phyloP scores from a whole-genome alignment of 495 filamentous ascomycete species.

The Thermochaetoides thermophila region DNA sequence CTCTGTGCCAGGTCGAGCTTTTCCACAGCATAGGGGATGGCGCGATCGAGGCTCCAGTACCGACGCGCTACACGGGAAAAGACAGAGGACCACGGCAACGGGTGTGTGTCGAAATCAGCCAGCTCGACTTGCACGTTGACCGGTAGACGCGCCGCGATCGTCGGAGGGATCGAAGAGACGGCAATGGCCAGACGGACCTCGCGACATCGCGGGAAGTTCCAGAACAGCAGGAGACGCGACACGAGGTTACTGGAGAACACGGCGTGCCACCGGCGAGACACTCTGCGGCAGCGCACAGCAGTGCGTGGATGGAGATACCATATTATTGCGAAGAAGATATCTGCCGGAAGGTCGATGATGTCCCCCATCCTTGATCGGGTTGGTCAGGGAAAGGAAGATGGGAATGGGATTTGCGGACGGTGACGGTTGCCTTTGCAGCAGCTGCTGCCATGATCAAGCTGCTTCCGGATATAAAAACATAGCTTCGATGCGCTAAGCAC shows the following conservation, averaged over 20 bases:
- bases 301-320: constrained; percentile 37
- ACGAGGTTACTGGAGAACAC: constrained; percentile 37
- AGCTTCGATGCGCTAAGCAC: too few species aligned
- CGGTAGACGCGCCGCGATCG: not conserved
- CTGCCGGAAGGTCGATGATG: constrained; percentile 37
- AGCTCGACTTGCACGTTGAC: constrained; percentile 37
- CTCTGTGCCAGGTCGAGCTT: constrained; percentile 26
- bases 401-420: too few species aligned
- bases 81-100: constrained; percentile 22
- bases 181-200: constrained; percentile 31
- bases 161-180: constrained; percentile 1
- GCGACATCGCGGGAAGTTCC: constrained; percentile 38
- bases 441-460: too few species aligned
- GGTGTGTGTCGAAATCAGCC: constrained; percentile 27
- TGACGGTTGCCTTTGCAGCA: not conserved
- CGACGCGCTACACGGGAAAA: constrained; percentile 42
- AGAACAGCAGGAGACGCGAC: constrained; percentile 32
- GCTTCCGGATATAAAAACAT: too few species aligned
- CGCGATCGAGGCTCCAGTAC: constrained; percentile 39
- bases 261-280: constrained; percentile 38
- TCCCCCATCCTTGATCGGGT: constrained; percentile 18
- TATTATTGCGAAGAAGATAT: constrained; percentile 37
- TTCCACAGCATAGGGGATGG: constrained; percentile 33
- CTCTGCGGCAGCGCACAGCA: constrained; percentile 38
- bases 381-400: too few species aligned